Evolutionary conservation across 805 yeast species (phyloP), one percentile per base, ranked within the genome.

Genomic region (Clavispora vitiphila): DNA sequence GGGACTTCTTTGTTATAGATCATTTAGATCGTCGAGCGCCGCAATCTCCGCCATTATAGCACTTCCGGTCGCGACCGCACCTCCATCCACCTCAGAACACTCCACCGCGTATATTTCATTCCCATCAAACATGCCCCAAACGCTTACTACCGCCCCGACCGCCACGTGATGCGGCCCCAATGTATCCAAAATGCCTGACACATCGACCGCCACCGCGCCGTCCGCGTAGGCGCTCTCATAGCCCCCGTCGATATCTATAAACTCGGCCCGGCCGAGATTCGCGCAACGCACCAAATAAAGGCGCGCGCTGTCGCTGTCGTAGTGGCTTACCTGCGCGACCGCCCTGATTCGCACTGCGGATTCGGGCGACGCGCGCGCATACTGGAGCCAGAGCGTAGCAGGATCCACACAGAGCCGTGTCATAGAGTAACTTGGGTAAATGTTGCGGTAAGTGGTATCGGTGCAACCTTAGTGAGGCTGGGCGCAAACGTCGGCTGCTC

Each of bases 61-160:
- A 14, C 47, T 7, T 15, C 43, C 41, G 27, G 43, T 46, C 22
- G 44, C 39, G 16, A 55, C 21, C 8, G 43, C 37, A 38, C 51
- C 50, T 9, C 41, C 46, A 32, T 48, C 51, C 6, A 61, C 35
- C 15, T 49, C 42, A 25, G 35, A 31, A 39, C 67, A 58, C 38
- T 54, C 58, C 20, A 61, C 40, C 8, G 57, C 63, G 14, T 41
- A 48, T 11, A 63, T 31, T 2, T 21, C 34, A 1, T 27, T 18
- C 2, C 72, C 72, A 44, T 67, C 54, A 47, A 55, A 67, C 38
- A 48, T 55, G 1, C 64, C 71, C 32, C 55, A 54, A 9, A 65
- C 38, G 27, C 55, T 58, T 2, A 67, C 61, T 6, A 61, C 42
- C 20, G 55, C 41, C 2, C 71, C 72, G 16, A 34, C 42, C 0